Conservation (phyloP, 495 filamentous ascomycete genomes). For the Jackrogersella minutella region DNA sequence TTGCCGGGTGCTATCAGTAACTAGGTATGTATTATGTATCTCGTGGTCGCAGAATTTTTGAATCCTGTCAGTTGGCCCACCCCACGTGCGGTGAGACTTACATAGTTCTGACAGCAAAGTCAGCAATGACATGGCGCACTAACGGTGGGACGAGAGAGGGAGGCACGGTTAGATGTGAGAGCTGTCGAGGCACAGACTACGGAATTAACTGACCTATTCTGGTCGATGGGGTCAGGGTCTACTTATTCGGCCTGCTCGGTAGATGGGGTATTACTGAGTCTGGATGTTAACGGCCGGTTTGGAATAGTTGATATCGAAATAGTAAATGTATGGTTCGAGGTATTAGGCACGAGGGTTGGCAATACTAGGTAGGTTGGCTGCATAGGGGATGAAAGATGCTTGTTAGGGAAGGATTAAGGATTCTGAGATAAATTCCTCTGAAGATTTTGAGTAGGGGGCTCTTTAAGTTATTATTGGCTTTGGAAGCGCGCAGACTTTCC, state of each 20-base stretch:
- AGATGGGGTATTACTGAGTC: conserved; percentile 22
- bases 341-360: conserved; percentile 4
- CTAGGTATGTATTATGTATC: conserved; percentile 3
- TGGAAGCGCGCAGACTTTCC: conserved; percentile 28
- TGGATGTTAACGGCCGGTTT: conserved; percentile 4
- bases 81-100: conserved; percentile 24
- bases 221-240: conserved; percentile 19
- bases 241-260: conserved; percentile 31
- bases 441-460: conserved; percentile 18
- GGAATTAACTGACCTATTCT: conserved; percentile 24
- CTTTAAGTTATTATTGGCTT: conserved; percentile 37
- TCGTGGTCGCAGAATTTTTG: conserved; percentile 12
- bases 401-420: conserved; percentile 26
- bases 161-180: conserved; percentile 16
- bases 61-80: conserved; percentile 19
- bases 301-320: not conserved
- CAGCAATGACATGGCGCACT: conserved; percentile 22
- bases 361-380: conserved; percentile 10
- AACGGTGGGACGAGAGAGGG: conserved; percentile 12
- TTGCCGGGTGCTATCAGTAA: conserved; percentile 1
- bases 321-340: not conserved
- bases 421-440: conserved; percentile 32
- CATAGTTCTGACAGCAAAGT: conserved; percentile 15
- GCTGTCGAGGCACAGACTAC: not conserved
- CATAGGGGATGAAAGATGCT: conserved; percentile 9